Percentiles rank a stretch among this genome's conserved stretches.
Evolutionary conservation across 2,329 filamentous ascomycete species (phyloP).

Genomic region (Rhynchosporium secalis): DNA sequence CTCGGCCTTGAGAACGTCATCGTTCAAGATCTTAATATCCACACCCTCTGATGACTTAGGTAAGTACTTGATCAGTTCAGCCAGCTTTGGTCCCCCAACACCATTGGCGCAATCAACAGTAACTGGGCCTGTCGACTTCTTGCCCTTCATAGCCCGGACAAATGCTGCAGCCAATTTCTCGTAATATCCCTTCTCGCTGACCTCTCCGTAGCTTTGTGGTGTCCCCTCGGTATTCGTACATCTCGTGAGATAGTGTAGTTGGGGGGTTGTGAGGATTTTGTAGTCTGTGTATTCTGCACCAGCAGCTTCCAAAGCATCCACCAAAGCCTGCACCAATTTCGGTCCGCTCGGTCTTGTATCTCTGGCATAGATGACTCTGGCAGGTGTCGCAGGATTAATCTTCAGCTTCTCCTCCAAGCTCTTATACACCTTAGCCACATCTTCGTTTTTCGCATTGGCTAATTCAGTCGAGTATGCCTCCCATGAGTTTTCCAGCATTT

Average conservation of each 20-base stretch:
- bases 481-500: conserved; percentile 97
- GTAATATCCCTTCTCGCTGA: conserved; percentile 92
- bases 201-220: conserved; percentile 81
- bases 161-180: conserved; percentile 87
- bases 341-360: conserved; percentile 93
- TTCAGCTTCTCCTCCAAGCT: conserved; percentile 73
- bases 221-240: conserved; percentile 92
- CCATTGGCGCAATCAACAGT: conserved; percentile 96
- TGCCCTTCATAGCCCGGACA: conserved; percentile 75
- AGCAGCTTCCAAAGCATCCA: conserved; percentile 76
- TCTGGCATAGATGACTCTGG: conserved; percentile 83
- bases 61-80: conserved; percentile 81
- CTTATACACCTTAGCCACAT: conserved; percentile 74
- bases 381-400: conserved; percentile 68
- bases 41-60: conserved; percentile 66
- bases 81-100: conserved; percentile 88
- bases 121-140: conserved; percentile 71
- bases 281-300: conserved; percentile 76
- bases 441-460: conserved; percentile 80
- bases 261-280: conserved; percentile 93
- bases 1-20: conserved; percentile 88
- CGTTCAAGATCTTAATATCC: conserved; percentile 85
- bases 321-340: conserved; percentile 75
- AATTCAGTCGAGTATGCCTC: conserved; percentile 84
- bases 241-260: conserved; percentile 93